phyloP scores from a whole-genome alignment of 2,329 filamentous ascomycete species.

The Colletotrichum lindemuthianum region DNA sequence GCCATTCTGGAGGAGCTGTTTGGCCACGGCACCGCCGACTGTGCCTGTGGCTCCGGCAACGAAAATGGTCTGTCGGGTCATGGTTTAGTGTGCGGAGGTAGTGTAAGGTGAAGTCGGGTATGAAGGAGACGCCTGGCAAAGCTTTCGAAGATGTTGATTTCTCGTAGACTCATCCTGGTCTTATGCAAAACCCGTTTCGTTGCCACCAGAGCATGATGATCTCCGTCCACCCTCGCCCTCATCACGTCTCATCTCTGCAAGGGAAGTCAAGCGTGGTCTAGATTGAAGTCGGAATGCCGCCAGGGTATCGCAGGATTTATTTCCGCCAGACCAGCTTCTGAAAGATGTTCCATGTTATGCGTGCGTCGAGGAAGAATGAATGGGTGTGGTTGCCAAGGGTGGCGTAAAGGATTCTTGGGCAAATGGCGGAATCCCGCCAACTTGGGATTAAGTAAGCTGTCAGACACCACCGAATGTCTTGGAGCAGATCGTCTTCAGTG shows the following conservation, averaged over 20 bases:
- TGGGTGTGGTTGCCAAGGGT: slow-evolving; percentile 3
- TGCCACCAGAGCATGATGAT: too few relatives aligned
- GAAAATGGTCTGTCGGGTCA: slow-evolving; percentile 40
- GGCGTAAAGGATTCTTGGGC: too few relatives aligned
- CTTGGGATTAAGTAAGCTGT: slow-evolving; percentile 16
- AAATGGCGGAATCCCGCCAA: slow-evolving; percentile 31
- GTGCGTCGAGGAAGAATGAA: not conserved
- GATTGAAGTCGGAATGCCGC: too few relatives aligned
- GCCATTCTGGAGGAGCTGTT: slow-evolving; percentile 44
- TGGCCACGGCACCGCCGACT: slow-evolving; percentile 50
- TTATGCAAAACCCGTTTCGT: too few relatives aligned
- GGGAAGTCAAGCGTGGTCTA: too few relatives aligned
- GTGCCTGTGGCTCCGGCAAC: slow-evolving; percentile 52
- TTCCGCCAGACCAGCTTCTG: not conserved
- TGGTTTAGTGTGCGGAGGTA: not conserved
- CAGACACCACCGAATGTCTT: not conserved
- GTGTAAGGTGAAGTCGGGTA: not conserved
- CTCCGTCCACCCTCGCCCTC: too few relatives aligned
- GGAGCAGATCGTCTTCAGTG: not conserved
- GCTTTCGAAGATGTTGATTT: too few relatives aligned
- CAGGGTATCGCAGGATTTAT: too few relatives aligned
- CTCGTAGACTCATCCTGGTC: not conserved
- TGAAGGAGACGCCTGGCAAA: too few relatives aligned
- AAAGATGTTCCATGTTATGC: not conserved
- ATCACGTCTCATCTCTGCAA: too few relatives aligned